Evolutionary conservation across 2,329 filamentous ascomycete species (phyloP), one percentile per base, ranked within the genome.

Genomic region (Aplosporella prunicola): DNA sequence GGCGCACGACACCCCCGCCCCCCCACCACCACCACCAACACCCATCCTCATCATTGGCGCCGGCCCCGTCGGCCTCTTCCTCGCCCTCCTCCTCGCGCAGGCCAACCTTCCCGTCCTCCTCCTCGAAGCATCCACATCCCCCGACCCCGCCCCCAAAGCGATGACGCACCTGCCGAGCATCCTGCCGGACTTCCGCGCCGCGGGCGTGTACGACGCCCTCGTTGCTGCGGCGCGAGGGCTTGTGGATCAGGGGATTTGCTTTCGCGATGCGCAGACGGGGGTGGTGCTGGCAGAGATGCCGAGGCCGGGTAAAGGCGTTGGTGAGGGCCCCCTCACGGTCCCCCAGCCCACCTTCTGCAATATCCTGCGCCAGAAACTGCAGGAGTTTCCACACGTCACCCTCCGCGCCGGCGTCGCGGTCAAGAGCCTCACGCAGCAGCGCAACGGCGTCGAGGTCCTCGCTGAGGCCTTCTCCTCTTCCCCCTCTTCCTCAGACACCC

Each of bases 111-210:
- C 52, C 24, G 46, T 50, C 9, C 42, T 43, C 14, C 40, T 56
- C 11, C 24, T 56, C 27, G 52, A 55, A 43, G 47, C 47, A 13
- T 49, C 47, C 5, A 8, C 25, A 13, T 16, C 29, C 10, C 9
- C 30, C 11, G 35, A 38, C 8, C 42, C 50, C 5, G 56, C 57
- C 5, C 61, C 63, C 10, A 56, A 61, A 32, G 62, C 63, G 39
- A 62, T 63, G 42, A 60, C 62, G 3, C 63, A 66, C 40, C 57
- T 62, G 41, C 60, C 62, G 7, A 53, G 56, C 2, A 56, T 62
- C 1, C 60, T 62, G 25, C 57, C 59, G 0, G 55, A 63, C 9
- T 54, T 66, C 39, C 49, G 53, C 0, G 48, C 52, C 14, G 55
- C 58, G 7, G 60, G 55, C 2, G 43, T 65, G 2, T 47, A 63